Evolutionary conservation across 345 rosid genomes (phyloP), one percentile per base, ranked within the genome.

Genomic region (Lepidium aucheri): DNA sequence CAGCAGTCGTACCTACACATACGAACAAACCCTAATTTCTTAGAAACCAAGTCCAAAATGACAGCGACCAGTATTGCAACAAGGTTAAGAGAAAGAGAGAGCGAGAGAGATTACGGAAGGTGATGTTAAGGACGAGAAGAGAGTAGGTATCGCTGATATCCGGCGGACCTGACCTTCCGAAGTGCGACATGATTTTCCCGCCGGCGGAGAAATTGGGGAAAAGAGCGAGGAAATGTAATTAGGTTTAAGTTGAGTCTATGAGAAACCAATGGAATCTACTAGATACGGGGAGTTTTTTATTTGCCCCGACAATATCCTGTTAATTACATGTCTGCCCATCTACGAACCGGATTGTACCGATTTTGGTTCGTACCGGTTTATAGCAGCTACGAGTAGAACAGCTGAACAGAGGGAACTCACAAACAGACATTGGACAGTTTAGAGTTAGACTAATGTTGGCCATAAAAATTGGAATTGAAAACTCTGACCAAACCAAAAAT

Each of bases 71-170:
- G 12, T 33, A 8, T 18, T 6, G 28, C 15, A 24, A 53, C 49
- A 32, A 67, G 16, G 41, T 49, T 11, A 38, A 54, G 53, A 35
- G 42, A 14, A 9, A 43, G 54, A 56, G 32, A 45, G 40, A 57
- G 60, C 11, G 20, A 70, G 40, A 57, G 60, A 13, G 20, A 70
- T 69, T 76, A 89, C 96, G 96, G 76, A 86, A 89, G 40, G 91
- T 87, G 73, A 89, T 87, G 74, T 89, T 89, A 71, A 87, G 96
- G 49, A 89, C 81, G 65, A 87, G 96, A 32, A 88, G 89, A 30
- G 90, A 87, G 74, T 84, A 87, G 15, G 90, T 87, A 52, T 87
- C 90, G 22, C 67, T 57, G 67, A 87, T 87, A 49, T 87, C 90
- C 15, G 93, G 93, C 39, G 93, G 93, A 34, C 90, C 93, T 14